Base-by-base conservation (phyloP, 106 monocot genomes). In the Dendrobium huoshanense region DNA sequence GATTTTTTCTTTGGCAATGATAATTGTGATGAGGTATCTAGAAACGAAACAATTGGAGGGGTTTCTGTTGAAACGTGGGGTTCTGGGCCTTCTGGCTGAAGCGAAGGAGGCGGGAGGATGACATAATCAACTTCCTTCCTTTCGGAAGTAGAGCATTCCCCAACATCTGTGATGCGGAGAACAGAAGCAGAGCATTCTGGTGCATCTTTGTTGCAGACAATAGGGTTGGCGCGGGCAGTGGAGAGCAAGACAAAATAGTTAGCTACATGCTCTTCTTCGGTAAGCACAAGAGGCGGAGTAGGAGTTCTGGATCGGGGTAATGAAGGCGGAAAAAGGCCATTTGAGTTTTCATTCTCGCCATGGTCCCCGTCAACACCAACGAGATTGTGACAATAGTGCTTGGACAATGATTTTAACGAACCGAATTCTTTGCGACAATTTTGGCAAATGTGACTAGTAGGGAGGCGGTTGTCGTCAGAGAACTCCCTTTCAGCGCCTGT, bases 191-290 rank as follows among this genome's bases (percentile, higher is more conserved):
- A 88, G 4, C 90, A 91, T 80, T 93, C 88, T 82, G 93, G 90
- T 0, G 88, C 75, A 74, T 91, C 88, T 33, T 0, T 33, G 33
- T 33, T 33, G 33, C 1, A 2, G 13, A 72, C 77, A 41, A 75
- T 58, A 9, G 58, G 33, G 5, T 77, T 10, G 13, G 82, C 83
- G 25, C 25, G 67, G 0, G 91, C 89, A 25, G 84, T 64, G 7
- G 94, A 92, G 37, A 92, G 88, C 90, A 94, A 82, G 43, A 94
- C 87, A 4, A 92, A 85, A 55, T 90, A 92, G 40, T 87, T 88
- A 0, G 94, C 94, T 19, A 94, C 87, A 27, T 92, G 87, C 81
- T 96, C 92, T 54, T 96, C 96, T 77, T 92, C 92, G 37, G 81
- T 4, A 18, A 7, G 58, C 17, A 9, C 47, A 10, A 47, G 7